Evolutionary conservation across 306 rosid species (phyloP).

Genomic region (Prunus kanzakura): DNA sequence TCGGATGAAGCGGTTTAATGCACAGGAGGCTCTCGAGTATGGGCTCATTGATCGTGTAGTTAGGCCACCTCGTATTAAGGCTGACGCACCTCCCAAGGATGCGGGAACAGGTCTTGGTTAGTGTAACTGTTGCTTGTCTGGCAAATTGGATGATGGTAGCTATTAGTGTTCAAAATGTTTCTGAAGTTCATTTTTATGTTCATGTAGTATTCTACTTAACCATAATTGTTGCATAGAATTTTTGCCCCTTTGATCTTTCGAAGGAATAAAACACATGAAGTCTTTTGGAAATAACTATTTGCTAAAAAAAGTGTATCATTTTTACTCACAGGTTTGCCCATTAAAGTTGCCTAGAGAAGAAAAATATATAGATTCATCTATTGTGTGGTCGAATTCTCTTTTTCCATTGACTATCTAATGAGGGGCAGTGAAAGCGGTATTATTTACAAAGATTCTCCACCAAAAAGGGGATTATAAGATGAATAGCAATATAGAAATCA

Average conservation of each 20-base stretch:
- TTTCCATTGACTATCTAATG: too few relatives aligned
- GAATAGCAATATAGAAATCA: background rate
- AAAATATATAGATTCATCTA: too few relatives aligned
- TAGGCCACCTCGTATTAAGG: conserved; percentile 79
- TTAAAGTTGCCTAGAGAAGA: too few relatives aligned
- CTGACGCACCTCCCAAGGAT: conserved; percentile 70
- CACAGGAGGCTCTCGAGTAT: conserved; percentile 89
- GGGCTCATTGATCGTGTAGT: conserved; percentile 80
- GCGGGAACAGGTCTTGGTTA: conserved; percentile 80
- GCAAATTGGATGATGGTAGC: conserved; percentile 10
- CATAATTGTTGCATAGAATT: conserved; percentile 24
- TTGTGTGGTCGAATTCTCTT: too few relatives aligned
- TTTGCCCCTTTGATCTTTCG: background rate
- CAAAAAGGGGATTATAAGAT: background rate
- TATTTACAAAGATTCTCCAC: background rate
- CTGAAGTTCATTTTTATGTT: conserved; percentile 14
- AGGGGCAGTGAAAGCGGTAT: background rate
- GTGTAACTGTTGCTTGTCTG: conserved; percentile 20
- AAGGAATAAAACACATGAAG: conserved; percentile 13
- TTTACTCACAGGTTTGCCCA: background rate
- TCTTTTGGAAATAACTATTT: conserved; percentile 2
- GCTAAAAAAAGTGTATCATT: background rate
- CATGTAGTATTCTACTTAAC: conserved; percentile 25
- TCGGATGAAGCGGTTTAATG: conserved; percentile 60
- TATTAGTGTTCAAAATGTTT: conserved; percentile 19